phyloP scores from a whole-genome alignment of 441 rosid genomes.

The Populus hybrid region DNA sequence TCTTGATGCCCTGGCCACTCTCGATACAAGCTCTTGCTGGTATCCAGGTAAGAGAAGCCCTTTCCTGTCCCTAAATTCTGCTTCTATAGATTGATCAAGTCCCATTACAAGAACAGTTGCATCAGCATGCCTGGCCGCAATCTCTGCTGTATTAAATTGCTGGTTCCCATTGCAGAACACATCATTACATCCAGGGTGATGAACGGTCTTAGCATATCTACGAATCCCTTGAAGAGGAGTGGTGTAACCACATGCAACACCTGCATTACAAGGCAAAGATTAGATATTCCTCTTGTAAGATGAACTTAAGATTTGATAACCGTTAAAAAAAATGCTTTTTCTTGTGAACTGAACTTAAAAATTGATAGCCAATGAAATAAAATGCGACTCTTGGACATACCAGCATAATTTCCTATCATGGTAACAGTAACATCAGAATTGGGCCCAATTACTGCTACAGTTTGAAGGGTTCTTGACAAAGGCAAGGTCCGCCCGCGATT shows the following conservation, averaged over 20 bases:
- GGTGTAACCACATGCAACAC: constrained; percentile 82
- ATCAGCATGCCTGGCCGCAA: constrained; percentile 66
- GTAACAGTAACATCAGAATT: constrained; percentile 69
- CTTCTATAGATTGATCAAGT: constrained; percentile 85
- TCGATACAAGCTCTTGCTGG: constrained; percentile 71
- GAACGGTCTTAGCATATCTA: constrained; percentile 54
- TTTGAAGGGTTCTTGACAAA: constrained; percentile 47
- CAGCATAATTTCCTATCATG: constrained; percentile 92
- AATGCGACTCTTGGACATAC: background rate
- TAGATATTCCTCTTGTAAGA: background rate
- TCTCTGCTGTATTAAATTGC: constrained; percentile 36
- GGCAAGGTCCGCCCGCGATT: constrained; percentile 61
- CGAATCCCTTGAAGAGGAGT: constrained; percentile 75
- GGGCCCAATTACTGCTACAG: constrained; percentile 80
- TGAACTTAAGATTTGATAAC: background rate
- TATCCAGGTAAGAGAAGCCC: constrained; percentile 78
- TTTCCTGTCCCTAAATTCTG: constrained; percentile 64
- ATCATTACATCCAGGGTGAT: constrained; percentile 54
- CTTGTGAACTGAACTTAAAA: background rate
- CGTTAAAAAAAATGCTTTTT: too few relatives aligned
- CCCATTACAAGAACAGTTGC: constrained; percentile 87
- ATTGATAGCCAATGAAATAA: background rate
- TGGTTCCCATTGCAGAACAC: constrained; percentile 59
- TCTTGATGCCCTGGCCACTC: constrained; percentile 57
- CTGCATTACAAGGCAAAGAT: constrained; percentile 17